phyloP scores from a whole-genome alignment of 1,284 basidiomycete species.

The Cerrena zonata region DNA sequence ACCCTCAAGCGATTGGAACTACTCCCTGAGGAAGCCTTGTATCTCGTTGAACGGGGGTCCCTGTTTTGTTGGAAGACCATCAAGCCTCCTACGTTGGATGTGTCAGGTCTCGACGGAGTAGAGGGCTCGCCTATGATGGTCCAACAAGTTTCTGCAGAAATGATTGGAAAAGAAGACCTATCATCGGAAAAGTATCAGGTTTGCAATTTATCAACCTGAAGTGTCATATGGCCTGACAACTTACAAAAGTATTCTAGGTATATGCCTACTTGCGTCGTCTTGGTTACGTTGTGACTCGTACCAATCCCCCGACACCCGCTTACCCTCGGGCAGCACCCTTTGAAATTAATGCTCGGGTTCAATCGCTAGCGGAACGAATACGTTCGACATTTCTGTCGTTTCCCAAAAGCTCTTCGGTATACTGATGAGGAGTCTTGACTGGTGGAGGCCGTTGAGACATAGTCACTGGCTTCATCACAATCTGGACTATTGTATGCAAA shows the following conservation, averaged over 20 bases:
- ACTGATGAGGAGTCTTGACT: constrained; percentile 35
- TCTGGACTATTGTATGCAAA: constrained; percentile 42
- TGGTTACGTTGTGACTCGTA: constrained; percentile 82
- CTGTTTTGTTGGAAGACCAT: constrained; percentile 73
- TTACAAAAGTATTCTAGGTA: constrained; percentile 66
- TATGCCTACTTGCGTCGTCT: constrained; percentile 88
- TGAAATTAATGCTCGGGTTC: background rate
- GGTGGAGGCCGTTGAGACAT: constrained; percentile 55
- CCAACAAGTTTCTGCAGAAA: constrained; percentile 81
- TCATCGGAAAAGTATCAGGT: constrained; percentile 86
- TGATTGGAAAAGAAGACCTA: constrained; percentile 74
- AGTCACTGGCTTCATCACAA: constrained; percentile 41
- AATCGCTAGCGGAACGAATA: constrained; percentile 30
- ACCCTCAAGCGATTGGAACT: constrained; percentile 68
- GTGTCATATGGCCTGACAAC: background rate
- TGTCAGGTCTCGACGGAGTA: constrained; percentile 36
- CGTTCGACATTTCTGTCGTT: constrained; percentile 30
- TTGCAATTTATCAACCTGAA: constrained; percentile 15
- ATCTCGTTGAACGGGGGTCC: constrained; percentile 84
- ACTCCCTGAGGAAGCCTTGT: constrained; percentile 89
- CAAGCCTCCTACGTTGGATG: constrained; percentile 17
- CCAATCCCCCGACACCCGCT: constrained; percentile 52
- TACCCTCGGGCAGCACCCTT: constrained; percentile 51
- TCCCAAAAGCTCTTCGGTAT: constrained; percentile 28
- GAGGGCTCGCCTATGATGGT: constrained; percentile 78